Conservation (phyloP, 371 early-diverging fungal genomes). For the Mortierella sp. region DNA sequence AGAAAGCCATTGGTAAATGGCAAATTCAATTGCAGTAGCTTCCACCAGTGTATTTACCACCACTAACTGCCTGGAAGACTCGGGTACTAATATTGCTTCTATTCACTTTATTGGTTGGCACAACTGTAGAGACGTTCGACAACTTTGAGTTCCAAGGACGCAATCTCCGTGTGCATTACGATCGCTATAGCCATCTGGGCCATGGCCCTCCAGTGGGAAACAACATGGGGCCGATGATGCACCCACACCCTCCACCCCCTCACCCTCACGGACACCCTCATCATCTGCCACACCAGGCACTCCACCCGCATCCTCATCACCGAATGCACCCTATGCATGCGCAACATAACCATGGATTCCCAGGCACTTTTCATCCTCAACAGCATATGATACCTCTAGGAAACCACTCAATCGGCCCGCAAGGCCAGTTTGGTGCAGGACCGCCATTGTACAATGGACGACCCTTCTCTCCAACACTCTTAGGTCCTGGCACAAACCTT, state of each 20-base stretch:
- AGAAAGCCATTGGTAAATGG: constrained; percentile 59
- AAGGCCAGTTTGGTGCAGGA: constrained; percentile 32
- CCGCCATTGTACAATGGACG: constrained; percentile 24
- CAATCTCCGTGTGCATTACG: constrained; percentile 57
- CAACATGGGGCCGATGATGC: constrained; percentile 48
- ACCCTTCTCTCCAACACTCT: constrained; percentile 19
- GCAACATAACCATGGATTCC: constrained; percentile 38
- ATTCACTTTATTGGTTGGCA: not conserved
- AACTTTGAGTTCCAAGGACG: constrained; percentile 59
- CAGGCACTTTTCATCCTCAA: constrained; percentile 33
- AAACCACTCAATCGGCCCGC: constrained; percentile 20
- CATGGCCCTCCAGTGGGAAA: constrained; percentile 39
- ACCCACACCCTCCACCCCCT: constrained; percentile 12
- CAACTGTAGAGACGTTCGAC: constrained; percentile 55
- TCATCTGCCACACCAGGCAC: not conserved
- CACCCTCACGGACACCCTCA: constrained; percentile 21
- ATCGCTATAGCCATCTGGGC: constrained; percentile 52
- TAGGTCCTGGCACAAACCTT: constrained; percentile 13
- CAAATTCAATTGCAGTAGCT: not conserved
- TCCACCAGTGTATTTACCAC: too few species aligned
- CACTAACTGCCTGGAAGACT: too few species aligned
- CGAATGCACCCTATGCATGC: constrained; percentile 31
- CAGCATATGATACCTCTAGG: constrained; percentile 41
- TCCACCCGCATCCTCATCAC: constrained; percentile 19
- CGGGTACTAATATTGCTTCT: not conserved